A percentile compares a stretch with the other conserved stretches of the same genome.
Conservation (phyloP, 2,329 filamentous ascomycete species). For the Microsporum ferrugineum region DNA sequence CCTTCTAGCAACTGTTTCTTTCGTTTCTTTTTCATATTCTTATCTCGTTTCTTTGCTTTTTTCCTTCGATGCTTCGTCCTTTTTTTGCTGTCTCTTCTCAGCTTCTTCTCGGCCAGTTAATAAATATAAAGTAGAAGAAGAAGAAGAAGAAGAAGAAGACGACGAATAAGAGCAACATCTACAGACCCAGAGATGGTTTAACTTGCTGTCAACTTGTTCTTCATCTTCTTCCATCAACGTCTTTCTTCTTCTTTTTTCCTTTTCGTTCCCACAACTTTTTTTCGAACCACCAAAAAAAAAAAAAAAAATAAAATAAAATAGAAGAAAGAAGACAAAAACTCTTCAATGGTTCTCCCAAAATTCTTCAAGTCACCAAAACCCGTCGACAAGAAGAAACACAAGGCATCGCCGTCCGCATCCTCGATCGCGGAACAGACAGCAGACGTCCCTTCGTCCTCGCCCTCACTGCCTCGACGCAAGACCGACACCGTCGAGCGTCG, state of each 20-base stretch:
- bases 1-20: constrained; percentile 1
- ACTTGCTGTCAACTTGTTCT: not conserved
- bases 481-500: not conserved
- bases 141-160: no score
- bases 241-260: not conserved
- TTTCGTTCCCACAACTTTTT: not conserved
- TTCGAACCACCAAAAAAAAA: not conserved
- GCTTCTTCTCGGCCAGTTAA: not conserved
- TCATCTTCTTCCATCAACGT: not conserved
- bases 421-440: not conserved
- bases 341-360: constrained; percentile 26
- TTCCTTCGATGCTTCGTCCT: constrained; percentile 4
- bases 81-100: not conserved
- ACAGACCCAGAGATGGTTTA: no score
- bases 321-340: not conserved
- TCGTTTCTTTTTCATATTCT: not conserved
- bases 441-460: not conserved
- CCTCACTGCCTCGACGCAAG: not conserved
- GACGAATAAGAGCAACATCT: no score
- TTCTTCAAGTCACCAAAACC: constrained; percentile 24
- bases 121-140: no score
- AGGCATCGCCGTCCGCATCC: constrained; percentile 5
- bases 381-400: constrained; percentile 20
- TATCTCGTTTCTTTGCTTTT: constrained; percentile 4
- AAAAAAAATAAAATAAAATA: not conserved